Conservation (phyloP, 805 yeast genomes). For the Yamadazyma scolyti region DNA sequence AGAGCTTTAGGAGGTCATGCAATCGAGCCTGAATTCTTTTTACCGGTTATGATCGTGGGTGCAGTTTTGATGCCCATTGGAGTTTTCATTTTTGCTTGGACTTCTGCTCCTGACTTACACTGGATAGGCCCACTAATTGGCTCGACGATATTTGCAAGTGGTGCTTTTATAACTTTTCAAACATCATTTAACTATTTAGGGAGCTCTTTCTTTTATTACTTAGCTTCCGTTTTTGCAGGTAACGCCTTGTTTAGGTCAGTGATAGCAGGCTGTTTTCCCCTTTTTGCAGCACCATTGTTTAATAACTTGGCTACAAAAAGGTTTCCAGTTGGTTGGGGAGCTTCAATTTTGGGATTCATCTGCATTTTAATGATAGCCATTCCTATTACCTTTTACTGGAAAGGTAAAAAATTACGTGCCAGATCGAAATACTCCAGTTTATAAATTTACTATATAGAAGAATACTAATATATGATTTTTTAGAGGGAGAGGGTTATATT, state of each 20-base stretch:
- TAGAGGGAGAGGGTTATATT: too few relatives aligned
- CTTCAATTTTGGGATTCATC: constrained; percentile 43
- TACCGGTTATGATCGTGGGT: constrained; percentile 41
- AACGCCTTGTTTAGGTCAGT: constrained; percentile 47
- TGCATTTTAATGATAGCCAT: constrained; percentile 41
- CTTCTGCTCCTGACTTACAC: constrained; percentile 35
- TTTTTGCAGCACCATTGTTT: constrained; percentile 62
- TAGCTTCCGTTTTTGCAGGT: constrained; percentile 60
- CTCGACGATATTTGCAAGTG: constrained; percentile 34
- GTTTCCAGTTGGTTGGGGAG: constrained; percentile 61
- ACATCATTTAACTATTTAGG: constrained; percentile 48
- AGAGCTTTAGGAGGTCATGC: constrained; percentile 17
- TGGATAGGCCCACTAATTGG: constrained; percentile 52
- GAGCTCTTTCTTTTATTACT: constrained; percentile 43
- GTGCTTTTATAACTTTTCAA: constrained; percentile 49
- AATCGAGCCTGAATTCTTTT: constrained; percentile 39
- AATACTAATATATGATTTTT: too few relatives aligned
- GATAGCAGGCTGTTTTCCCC: constrained; percentile 59
- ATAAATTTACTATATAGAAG: too few relatives aligned
- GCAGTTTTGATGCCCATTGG: constrained; percentile 40
- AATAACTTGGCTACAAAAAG: constrained; percentile 43
- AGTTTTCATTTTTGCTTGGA: constrained; percentile 49
- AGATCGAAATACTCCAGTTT: constrained; percentile 42
- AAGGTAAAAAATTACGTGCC: constrained; percentile 44
- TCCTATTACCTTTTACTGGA: constrained; percentile 43